Evolutionary conservation across 176 grass and related monocot genomes (phyloP), one percentile per base, ranked within the genome.

Genomic region (Carex parvula): DNA sequence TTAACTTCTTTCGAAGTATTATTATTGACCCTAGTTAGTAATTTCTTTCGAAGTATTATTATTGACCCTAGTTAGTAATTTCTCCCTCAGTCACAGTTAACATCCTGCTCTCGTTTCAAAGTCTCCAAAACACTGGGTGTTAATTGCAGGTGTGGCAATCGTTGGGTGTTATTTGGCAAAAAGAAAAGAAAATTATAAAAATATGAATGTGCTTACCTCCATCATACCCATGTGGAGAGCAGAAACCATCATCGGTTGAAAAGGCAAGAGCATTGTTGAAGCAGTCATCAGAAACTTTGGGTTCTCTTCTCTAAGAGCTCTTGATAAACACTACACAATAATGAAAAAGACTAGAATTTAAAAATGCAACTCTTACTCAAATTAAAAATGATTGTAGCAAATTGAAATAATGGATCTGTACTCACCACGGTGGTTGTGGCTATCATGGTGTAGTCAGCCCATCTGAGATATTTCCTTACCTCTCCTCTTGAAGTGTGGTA

Each of bases 381-480:
- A 7, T 7, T 63, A 20, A 64, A 33, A 63, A 20, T 44, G 16
- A 12, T 62, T 75, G 13, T 32, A 55, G 55, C 33, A 35, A 35
- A 76, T 24, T 30, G 16, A 55, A 56, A 29, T 17, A 53, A 32
- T 8, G 26, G 12, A 33, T 56, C 50, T 32, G 21, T 13, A 87
- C 90, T 94, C 86, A 99, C 96, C 20, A 99, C 29, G 16, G 93
- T 88, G 67, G 91, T 88, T 46, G 96, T 86, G 76, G 96, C 96
- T 86, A 99, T 99, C 96, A 95, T 95, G 84, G 91, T 95, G 60
- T 99, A 95, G 81, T 99, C 96, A 79, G 93, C 91, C 93, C 96
- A 95, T 84, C 89, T 85, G 83, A 99, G 78, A 85, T 91, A 90
- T 88, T 92, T 99, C 73, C 96, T 93, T 17, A 92, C 79, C 82